phyloP scores from a whole-genome alignment of 2,329 filamentous ascomycete species.

The Beauveria scarabaeidicola region DNA sequence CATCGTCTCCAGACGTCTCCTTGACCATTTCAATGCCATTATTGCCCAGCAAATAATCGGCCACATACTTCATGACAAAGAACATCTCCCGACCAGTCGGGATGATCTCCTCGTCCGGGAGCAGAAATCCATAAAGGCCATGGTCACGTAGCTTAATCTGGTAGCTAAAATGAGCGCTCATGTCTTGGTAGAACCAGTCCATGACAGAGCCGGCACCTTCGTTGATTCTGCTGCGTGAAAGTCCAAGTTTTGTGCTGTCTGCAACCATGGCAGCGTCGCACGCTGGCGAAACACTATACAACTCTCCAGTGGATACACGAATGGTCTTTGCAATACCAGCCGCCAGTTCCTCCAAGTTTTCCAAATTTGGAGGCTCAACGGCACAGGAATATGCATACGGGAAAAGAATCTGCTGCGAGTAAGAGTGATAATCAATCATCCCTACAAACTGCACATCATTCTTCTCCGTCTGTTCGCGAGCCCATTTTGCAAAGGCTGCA shows the following conservation, averaged over 20 bases:
- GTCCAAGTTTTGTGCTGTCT: conserved; percentile 17
- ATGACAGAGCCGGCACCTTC: conserved; percentile 76
- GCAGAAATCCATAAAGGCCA: conserved; percentile 85
- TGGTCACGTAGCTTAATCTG: conserved; percentile 92
- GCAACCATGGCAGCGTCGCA: conserved; percentile 65
- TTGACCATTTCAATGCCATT: conserved; percentile 50
- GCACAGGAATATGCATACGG: conserved; percentile 83
- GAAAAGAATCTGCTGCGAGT: conserved; percentile 90
- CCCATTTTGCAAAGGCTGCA: conserved; percentile 69
- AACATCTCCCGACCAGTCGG: conserved; percentile 85
- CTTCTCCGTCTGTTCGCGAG: conserved; percentile 63
- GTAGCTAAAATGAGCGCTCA: conserved; percentile 76
- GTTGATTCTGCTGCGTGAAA: conserved; percentile 47
- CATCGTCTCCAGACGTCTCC: neutral
- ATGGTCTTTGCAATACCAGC: conserved; percentile 85
- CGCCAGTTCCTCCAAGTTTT: conserved; percentile 86
- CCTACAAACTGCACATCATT: conserved; percentile 72
- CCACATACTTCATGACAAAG: conserved; percentile 74
- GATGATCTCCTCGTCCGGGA: conserved; percentile 79
- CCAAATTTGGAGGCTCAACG: conserved; percentile 69
- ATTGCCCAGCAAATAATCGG: conserved; percentile 66
- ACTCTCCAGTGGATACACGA: conserved; percentile 65
- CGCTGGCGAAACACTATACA: conserved; percentile 71
- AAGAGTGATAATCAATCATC: conserved; percentile 85
- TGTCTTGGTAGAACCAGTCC: conserved; percentile 91